Evolutionary conservation across 2,329 filamentous ascomycete genomes (phyloP).

Genomic region (Botrytis porri): DNA sequence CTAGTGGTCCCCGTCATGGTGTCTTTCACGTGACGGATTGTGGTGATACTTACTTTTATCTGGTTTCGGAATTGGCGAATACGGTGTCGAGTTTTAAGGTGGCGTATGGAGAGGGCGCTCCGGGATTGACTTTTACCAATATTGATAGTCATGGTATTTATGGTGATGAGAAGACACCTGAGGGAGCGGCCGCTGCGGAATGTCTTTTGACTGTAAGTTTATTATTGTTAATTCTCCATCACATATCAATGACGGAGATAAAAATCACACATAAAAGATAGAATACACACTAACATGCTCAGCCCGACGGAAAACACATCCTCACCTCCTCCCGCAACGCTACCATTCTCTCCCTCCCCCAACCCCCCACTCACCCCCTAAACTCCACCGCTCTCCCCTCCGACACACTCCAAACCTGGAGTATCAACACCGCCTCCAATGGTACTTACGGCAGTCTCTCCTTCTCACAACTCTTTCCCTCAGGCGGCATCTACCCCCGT

Average conservation of each 20-base stretch:
- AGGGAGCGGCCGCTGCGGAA: conserved; percentile 51
- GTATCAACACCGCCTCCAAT: conserved; percentile 48
- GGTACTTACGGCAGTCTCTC: conserved; percentile 43
- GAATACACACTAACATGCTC: conserved; percentile 19
- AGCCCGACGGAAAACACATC: conserved; percentile 61
- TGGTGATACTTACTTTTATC: conserved; percentile 39
- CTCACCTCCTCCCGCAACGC: conserved; percentile 68
- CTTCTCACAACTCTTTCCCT: conserved; percentile 44
- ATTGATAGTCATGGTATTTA: conserved; percentile 50
- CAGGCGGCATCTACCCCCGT: conserved; percentile 46
- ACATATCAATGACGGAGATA: no score
- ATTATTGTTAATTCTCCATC: no score
- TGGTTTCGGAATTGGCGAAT: conserved; percentile 48
- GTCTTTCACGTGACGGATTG: conserved; percentile 41
- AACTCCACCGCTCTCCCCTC: conserved; percentile 50
- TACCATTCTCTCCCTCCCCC: conserved; percentile 49
- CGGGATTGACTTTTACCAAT: conserved; percentile 45
- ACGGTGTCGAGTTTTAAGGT: conserved; percentile 53
- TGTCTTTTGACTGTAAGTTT: conserved; percentile 55
- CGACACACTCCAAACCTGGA: conserved; percentile 63
- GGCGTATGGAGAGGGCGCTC: conserved; percentile 44
- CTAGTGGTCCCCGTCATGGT: conserved; percentile 53
- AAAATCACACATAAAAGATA: neutral
- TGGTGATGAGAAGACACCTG: conserved; percentile 41
- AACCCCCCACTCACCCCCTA: conserved; percentile 41